Conservation (phyloP, 768 basidiomycete species). For the Dentipellis fragilis region DNA sequence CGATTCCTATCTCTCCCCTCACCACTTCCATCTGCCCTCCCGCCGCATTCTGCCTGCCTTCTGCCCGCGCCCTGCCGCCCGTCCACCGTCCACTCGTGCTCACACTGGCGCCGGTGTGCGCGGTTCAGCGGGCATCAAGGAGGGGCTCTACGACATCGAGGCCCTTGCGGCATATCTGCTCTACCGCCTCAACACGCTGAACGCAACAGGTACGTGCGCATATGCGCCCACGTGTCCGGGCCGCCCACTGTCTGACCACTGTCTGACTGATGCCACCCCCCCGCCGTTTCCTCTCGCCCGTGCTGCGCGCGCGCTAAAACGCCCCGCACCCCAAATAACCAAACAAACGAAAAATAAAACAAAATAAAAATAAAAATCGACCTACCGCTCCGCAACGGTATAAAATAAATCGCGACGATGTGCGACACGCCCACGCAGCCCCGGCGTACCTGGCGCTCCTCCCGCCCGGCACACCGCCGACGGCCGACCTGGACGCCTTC, state of each 20-base stretch:
- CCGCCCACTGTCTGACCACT: neutral
- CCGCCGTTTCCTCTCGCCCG: neutral
- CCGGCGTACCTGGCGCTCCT: conserved; percentile 63
- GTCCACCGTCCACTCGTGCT: too few relatives aligned
- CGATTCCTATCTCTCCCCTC: too few relatives aligned
- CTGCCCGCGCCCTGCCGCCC: too few relatives aligned
- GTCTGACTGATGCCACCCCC: neutral
- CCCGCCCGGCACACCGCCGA: conserved; percentile 44
- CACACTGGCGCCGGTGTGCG: neutral
- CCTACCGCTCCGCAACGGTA: neutral
- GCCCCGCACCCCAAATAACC: neutral
- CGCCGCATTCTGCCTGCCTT: neutral
- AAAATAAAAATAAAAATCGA: neutral
- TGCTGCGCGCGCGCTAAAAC: neutral
- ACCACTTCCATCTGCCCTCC: neutral
- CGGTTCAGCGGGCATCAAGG: conserved; percentile 81
- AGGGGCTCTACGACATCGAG: conserved; percentile 81
- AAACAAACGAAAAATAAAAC: too few relatives aligned
- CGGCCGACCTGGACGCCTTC: conserved; percentile 53
- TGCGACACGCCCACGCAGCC: too few relatives aligned
- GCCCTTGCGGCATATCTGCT: conserved; percentile 79
- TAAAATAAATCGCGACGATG: neutral
- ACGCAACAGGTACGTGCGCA: conserved; percentile 45
- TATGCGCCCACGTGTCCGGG: conserved; percentile 19
- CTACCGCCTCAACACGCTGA: conserved; percentile 72